phyloP scores from a whole-genome alignment of 2,329 filamentous ascomycete species.

The Aspergillus amoenus region DNA sequence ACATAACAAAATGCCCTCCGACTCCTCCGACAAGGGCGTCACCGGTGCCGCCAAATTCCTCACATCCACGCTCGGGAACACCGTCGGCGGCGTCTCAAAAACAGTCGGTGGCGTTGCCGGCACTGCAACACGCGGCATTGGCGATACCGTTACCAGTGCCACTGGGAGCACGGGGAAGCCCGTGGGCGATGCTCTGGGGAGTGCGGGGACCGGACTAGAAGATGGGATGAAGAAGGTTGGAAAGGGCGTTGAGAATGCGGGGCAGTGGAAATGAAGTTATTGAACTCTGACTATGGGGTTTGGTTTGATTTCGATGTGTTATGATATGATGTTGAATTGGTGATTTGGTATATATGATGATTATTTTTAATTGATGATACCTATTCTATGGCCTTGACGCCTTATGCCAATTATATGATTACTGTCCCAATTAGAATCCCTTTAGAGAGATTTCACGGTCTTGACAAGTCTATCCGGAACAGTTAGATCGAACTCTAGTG shows the following conservation, averaged over 20 bases:
- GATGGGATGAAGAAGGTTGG: constrained; percentile 51
- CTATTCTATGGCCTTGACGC: not conserved
- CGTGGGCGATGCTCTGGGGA: constrained; percentile 56
- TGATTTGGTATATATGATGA: not conserved
- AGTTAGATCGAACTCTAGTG: not conserved
- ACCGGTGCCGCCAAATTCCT: constrained; percentile 56
- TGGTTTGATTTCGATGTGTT: not conserved
- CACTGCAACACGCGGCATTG: constrained; percentile 57
- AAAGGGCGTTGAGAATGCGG: constrained; percentile 58
- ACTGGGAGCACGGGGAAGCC: constrained; percentile 57
- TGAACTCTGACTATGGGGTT: not conserved
- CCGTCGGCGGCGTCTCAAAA: constrained; percentile 53
- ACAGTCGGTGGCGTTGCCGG: constrained; percentile 56
- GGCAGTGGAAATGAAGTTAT: constrained; percentile 48
- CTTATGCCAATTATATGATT: not conserved
- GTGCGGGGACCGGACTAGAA: constrained; percentile 55
- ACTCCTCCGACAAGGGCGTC: constrained; percentile 37
- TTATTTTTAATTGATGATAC: not conserved
- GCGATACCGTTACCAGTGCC: constrained; percentile 55
- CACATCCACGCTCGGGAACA: constrained; percentile 57
- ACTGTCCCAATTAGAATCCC: not conserved
- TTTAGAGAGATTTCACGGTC: not conserved
- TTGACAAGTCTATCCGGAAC: not conserved
- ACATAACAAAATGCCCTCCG: constrained; percentile 1
- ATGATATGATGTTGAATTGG: not conserved